Percentiles rank a stretch among this genome's conserved stretches.
Evolutionary conservation across 345 rosid species (phyloP).

Genomic region (Barbarea vulgaris): DNA sequence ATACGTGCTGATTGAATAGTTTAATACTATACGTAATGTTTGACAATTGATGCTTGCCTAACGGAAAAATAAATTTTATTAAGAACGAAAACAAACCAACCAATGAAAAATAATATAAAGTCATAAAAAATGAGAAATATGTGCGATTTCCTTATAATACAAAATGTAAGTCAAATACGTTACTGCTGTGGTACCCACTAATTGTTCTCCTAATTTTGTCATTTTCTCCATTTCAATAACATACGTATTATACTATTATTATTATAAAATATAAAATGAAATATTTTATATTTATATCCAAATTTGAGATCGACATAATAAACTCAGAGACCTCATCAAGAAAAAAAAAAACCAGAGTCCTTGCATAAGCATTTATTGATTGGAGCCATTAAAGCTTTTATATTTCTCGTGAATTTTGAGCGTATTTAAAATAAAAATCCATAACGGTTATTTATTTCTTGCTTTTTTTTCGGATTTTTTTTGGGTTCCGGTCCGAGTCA

Average conservation of each 20-base stretch:
- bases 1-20: neutral
- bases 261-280: neutral
- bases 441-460: neutral
- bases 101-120: conserved; percentile 1
- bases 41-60: conserved; percentile 31
- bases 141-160: conserved; percentile 18
- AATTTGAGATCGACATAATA: conserved; percentile 20
- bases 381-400: conserved; percentile 34
- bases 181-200: conserved; percentile 35
- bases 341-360: conserved; percentile 23
- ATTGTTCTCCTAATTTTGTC: conserved; percentile 27
- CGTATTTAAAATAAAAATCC: neutral
- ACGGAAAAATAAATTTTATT: conserved; percentile 14
- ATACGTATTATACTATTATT: neutral
- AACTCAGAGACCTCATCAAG: conserved; percentile 6
- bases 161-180: conserved; percentile 36
- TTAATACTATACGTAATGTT: neutral
- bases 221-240: conserved; percentile 21
- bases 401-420: conserved; percentile 33
- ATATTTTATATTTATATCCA: conserved; percentile 9
- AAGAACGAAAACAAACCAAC: neutral
- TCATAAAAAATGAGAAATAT: conserved; percentile 17
- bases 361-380: conserved; percentile 32
- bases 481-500: neutral
- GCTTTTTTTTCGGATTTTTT: neutral